Evolutionary conservation across 345 rosid genomes (phyloP).

Genomic region (Citrus reticulata): DNA sequence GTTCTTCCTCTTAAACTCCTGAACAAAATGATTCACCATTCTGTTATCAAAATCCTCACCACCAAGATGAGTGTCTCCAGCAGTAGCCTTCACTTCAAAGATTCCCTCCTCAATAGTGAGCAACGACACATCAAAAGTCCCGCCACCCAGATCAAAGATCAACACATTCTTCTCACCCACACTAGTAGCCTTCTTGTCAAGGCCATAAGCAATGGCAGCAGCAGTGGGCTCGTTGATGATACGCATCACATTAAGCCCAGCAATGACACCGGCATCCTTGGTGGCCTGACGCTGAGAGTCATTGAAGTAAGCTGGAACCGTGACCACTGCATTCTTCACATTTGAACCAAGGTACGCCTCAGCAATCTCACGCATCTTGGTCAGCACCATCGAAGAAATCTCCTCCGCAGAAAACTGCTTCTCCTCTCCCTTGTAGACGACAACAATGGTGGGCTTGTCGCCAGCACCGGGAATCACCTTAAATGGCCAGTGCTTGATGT

Average conservation of each 20-base stretch:
- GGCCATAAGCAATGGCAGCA: conserved; percentile 58
- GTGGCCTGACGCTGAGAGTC: conserved; percentile 60
- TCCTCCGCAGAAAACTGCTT: conserved; percentile 49
- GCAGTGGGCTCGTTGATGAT: conserved; percentile 54
- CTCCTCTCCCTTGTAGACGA: conserved; percentile 34
- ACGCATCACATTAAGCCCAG: conserved; percentile 43
- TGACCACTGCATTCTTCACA: conserved; percentile 43
- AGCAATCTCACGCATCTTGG: conserved; percentile 49
- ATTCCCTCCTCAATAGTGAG: conserved; percentile 55
- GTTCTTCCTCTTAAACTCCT: conserved; percentile 49
- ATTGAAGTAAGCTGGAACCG: conserved; percentile 54
- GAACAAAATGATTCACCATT: conserved; percentile 51
- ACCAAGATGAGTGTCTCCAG: conserved; percentile 55
- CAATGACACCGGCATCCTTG: conserved; percentile 50
- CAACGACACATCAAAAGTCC: conserved; percentile 57
- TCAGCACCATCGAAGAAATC: conserved; percentile 52
- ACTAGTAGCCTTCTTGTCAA: conserved; percentile 48
- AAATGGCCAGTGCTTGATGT: conserved; percentile 42
- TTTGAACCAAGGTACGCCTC: conserved; percentile 47
- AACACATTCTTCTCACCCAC: conserved; percentile 52
- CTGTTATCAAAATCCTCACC: conserved; percentile 50
- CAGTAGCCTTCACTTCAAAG: conserved; percentile 53
- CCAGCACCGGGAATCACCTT: conserved; percentile 35
- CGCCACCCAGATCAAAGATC: conserved; percentile 56
- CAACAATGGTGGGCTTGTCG: conserved; percentile 37